These are phyloP conservation scores for Flaveria linearis DNA, from an alignment of 129 eudicot species.

Conservation along the genomic window DNA sequence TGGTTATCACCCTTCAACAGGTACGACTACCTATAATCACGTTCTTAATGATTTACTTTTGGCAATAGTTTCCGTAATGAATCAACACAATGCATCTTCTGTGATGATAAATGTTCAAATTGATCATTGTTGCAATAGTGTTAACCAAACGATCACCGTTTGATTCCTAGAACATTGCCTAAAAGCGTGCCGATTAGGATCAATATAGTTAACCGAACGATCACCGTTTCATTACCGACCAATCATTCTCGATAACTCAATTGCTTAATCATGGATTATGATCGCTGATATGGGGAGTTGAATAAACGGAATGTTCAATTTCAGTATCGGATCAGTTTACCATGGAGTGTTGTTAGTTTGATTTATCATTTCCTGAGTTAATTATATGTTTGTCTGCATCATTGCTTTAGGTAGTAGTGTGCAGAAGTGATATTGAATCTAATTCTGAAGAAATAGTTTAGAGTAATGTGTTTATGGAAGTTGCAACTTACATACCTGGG, in stretches of 20 bases:
- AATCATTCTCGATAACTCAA: not conserved
- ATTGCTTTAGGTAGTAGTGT: not conserved
- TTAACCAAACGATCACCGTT: not conserved
- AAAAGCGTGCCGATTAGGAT: not conserved
- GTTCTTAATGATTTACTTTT: not conserved
- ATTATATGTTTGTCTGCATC: not conserved
- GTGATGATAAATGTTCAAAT: not conserved
- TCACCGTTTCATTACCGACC: not conserved
- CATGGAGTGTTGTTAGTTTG: not conserved
- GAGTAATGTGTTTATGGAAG: not conserved
- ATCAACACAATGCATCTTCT: not conserved
- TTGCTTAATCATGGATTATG: not conserved
- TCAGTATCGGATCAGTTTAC: too few species aligned
- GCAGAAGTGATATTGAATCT: not conserved
- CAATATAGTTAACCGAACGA: not conserved
- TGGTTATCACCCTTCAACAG: not conserved
- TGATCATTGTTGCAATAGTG: not conserved
- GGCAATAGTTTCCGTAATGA: not conserved
- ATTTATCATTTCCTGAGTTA: constrained; percentile 1
- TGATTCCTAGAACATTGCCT: not conserved
- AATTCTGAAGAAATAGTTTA: too few species aligned
- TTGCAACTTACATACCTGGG: not conserved
- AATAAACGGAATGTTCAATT: not conserved
- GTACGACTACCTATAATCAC: not conserved
- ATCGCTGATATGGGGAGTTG: constrained; percentile 10